Percentiles rank a stretch among this genome's conserved stretches.
These are phyloP conservation scores for Jackrogersella multiformis DNA, from an alignment of 495 filamentous ascomycete species.

Conservation along the genomic window DNA sequence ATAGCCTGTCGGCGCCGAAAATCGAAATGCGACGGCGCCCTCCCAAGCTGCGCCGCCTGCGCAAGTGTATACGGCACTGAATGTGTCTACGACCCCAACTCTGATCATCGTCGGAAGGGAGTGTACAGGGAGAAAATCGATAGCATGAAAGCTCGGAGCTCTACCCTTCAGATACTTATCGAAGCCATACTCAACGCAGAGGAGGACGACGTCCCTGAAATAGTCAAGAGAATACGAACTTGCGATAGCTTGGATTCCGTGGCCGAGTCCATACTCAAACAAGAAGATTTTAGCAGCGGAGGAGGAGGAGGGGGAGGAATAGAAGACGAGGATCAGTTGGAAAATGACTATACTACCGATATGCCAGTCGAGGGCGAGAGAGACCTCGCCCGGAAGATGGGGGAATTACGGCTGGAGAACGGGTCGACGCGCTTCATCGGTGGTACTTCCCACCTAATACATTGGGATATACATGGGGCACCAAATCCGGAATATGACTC, in stretches of 20 bases:
- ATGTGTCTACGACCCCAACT: constrained; percentile 94
- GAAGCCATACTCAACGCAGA: constrained; percentile 91
- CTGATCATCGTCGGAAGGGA: constrained; percentile 93
- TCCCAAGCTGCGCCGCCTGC: constrained; percentile 93
- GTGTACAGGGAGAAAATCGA: constrained; percentile 97
- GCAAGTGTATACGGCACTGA: constrained; percentile 93
- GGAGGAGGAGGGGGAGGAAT: constrained; percentile 53
- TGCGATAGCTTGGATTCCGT: constrained; percentile 93
- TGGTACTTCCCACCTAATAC: constrained; percentile 93
- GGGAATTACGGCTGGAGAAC: constrained; percentile 85
- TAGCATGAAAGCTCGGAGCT: constrained; percentile 83
- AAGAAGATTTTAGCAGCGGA: constrained; percentile 52
- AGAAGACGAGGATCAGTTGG: constrained; percentile 52
- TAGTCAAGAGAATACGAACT: constrained; percentile 87
- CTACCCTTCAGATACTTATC: constrained; percentile 89
- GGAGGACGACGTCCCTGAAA: constrained; percentile 80
- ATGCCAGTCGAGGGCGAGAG: constrained; percentile 76
- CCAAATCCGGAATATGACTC: constrained; percentile 64
- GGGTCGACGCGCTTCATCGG: constrained; percentile 93
- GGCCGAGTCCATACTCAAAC: constrained; percentile 77
- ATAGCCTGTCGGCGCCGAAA: constrained; percentile 91
- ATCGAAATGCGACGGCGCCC: constrained; percentile 94
- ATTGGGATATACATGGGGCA: constrained; percentile 62
- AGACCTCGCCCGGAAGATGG: constrained; percentile 91
- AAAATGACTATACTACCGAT: constrained; percentile 52